phyloP scores from a whole-genome alignment of 306 rosid genomes.

The Rosa lucieae region DNA sequence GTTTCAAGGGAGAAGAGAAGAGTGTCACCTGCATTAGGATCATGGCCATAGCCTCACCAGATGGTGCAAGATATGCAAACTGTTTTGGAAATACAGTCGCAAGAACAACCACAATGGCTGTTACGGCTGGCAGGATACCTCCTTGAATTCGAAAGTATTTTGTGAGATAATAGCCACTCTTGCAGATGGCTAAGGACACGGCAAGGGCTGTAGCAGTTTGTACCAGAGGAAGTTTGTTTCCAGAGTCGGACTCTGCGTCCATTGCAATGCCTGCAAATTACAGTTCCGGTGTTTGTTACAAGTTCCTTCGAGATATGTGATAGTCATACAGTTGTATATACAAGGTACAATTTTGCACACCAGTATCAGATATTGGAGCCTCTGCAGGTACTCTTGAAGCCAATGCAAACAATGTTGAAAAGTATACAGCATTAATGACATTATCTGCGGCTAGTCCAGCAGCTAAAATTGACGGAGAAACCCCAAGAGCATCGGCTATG shows the following conservation, averaged over 20 bases:
- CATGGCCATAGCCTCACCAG: constrained; percentile 54
- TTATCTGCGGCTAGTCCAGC: constrained; percentile 86
- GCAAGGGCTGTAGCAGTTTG: constrained; percentile 43
- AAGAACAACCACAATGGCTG: constrained; percentile 42
- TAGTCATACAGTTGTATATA: not conserved
- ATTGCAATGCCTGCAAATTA: constrained; percentile 23
- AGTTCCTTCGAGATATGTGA: not conserved
- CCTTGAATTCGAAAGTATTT: constrained; percentile 46
- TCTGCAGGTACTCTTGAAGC: constrained; percentile 73
- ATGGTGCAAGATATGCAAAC: constrained; percentile 45
- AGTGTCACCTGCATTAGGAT: constrained; percentile 44
- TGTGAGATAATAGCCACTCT: constrained; percentile 38
- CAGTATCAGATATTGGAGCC: constrained; percentile 36
- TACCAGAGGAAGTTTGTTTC: constrained; percentile 27
- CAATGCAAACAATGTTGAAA: constrained; percentile 60
- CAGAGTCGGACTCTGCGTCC: constrained; percentile 25
- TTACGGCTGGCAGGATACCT: constrained; percentile 48
- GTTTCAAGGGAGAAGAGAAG: not conserved
- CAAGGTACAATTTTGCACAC: constrained; percentile 26
- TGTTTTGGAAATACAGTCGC: constrained; percentile 43
- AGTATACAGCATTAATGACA: constrained; percentile 73
- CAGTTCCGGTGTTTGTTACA: constrained; percentile 16
- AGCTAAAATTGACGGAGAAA: constrained; percentile 57
- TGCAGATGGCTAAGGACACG: constrained; percentile 48
- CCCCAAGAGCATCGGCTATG: constrained; percentile 58